Evolutionary conservation across 2,329 filamentous ascomycete genomes (phyloP).

Genomic region (Canariomyces notabilis): DNA sequence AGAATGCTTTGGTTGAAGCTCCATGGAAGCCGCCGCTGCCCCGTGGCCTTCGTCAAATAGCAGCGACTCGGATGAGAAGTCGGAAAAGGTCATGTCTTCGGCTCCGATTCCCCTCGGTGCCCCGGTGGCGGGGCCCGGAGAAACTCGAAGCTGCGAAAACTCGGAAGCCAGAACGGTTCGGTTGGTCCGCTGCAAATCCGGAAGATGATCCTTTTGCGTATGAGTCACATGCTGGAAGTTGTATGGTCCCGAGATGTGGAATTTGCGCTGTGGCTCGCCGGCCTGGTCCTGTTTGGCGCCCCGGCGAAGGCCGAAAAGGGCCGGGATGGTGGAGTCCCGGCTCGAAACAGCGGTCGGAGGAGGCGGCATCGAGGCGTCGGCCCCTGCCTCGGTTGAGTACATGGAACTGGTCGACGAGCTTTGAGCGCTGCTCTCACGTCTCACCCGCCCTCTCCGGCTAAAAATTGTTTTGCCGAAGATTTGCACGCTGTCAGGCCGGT

Average conservation of each 20-base stretch:
- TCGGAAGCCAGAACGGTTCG: conserved; percentile 41
- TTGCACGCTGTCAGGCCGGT: conserved; percentile 55
- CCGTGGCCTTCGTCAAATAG: conserved; percentile 21
- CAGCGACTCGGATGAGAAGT: conserved; percentile 44
- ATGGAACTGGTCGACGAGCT: conserved; percentile 45
- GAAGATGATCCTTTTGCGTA: conserved; percentile 46
- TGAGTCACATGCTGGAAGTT: conserved; percentile 64
- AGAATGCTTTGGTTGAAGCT: conserved; percentile 21
- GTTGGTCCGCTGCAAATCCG: conserved; percentile 37
- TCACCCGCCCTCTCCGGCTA: conserved; percentile 47
- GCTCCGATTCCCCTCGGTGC: conserved; percentile 35
- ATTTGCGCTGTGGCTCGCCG: conserved; percentile 35
- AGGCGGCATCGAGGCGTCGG: conserved; percentile 21
- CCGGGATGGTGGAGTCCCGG: conserved; percentile 45
- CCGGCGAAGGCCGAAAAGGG: conserved; percentile 49
- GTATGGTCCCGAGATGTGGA: conserved; percentile 58
- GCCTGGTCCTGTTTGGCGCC: conserved; percentile 30
- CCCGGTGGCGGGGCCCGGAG: conserved; percentile 33
- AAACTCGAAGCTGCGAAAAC: conserved; percentile 37
- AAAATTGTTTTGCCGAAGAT: conserved; percentile 57
- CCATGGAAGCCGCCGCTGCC: conserved; percentile 7
- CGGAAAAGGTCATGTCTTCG: conserved; percentile 42
- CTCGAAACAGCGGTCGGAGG: conserved; percentile 26
- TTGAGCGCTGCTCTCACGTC: conserved; percentile 46
- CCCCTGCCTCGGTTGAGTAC: conserved; percentile 39